A percentile compares a stretch with the other conserved stretches of the same genome.
Evolutionary conservation across 164 flowering plant genomes (phyloP).

Genomic region (Hamamelis virginiana): DNA sequence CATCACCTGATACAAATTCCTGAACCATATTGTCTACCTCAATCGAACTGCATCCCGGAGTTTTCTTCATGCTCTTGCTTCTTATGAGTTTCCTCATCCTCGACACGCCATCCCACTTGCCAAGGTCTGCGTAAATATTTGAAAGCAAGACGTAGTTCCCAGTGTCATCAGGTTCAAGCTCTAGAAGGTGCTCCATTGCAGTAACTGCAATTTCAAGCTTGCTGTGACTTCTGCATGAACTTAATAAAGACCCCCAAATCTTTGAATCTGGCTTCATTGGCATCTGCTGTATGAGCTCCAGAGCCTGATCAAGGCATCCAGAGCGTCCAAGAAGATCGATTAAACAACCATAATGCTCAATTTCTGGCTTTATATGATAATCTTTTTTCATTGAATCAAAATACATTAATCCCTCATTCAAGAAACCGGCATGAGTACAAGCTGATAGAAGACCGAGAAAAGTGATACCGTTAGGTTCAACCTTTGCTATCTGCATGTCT

Average conservation of each 20-base stretch:
- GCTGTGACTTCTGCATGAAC: constrained; percentile 40
- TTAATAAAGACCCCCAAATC: constrained; percentile 54
- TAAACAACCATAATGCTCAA: constrained; percentile 53
- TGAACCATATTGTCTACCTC: constrained; percentile 42
- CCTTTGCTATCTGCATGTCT: constrained; percentile 36
- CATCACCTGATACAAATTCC: constrained; percentile 47
- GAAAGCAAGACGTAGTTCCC: constrained; percentile 53
- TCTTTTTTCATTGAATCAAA: constrained; percentile 39
- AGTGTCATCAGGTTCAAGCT: constrained; percentile 52
- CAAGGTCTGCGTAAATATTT: constrained; percentile 48
- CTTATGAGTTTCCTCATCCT: constrained; percentile 47
- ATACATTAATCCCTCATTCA: constrained; percentile 39
- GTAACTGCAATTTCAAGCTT: constrained; percentile 42
- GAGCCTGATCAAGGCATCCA: constrained; percentile 39
- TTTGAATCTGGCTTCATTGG: constrained; percentile 53
- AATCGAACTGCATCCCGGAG: constrained; percentile 50
- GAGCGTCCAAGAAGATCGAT: constrained; percentile 52
- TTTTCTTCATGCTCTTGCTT: constrained; percentile 43
- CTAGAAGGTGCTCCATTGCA: constrained; percentile 49
- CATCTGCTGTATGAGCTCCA: constrained; percentile 36
- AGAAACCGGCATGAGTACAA: constrained; percentile 52
- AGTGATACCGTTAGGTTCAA: constrained; percentile 51
- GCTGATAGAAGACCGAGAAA: constrained; percentile 52
- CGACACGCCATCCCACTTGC: constrained; percentile 50
- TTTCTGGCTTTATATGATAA: constrained; percentile 33